Percentiles rank a stretch among this genome's conserved stretches.
phyloP scores from a whole-genome alignment of 1,284 basidiomycete species.

The Earliella scabrosa region DNA sequence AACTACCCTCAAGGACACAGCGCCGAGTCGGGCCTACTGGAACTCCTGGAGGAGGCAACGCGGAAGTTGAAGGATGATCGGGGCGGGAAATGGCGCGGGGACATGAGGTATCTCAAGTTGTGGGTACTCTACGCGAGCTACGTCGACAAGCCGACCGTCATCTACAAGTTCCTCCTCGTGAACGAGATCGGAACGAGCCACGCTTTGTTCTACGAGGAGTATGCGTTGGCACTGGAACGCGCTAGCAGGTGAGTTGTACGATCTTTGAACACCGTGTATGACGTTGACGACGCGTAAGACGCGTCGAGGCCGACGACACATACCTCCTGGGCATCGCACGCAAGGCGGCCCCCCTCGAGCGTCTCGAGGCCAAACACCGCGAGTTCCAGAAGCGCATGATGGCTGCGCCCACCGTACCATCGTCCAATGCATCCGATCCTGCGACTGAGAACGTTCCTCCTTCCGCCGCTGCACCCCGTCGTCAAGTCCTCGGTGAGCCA shows the following conservation, averaged over 20 bases:
- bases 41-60: constrained; percentile 83
- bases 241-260: constrained; percentile 61
- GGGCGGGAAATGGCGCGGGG: constrained; percentile 66
- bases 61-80: constrained; percentile 72
- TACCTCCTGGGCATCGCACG: constrained; percentile 88
- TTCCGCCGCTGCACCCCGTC: constrained; percentile 34
- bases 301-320: constrained; percentile 84
- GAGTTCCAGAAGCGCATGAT: constrained; percentile 91
- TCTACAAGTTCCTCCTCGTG: constrained; percentile 86
- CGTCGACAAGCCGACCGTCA: constrained; percentile 73
- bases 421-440: constrained; percentile 14
- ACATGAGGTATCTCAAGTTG: constrained; percentile 87
- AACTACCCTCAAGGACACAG: constrained; percentile 69
- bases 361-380: constrained; percentile 82
- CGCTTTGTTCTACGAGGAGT: constrained; percentile 90
- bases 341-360: constrained; percentile 82
- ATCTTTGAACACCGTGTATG: neutral
- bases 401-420: constrained; percentile 37
- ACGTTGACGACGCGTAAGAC: constrained; percentile 47
- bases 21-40: constrained; percentile 77
- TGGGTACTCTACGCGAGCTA: constrained; percentile 92
- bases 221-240: constrained; percentile 81
- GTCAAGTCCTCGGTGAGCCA: constrained; percentile 41
- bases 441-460: constrained; percentile 22
- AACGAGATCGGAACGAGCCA: constrained; percentile 89